Evolutionary conservation across 2,329 filamentous ascomycete species (phyloP), one percentile per base, ranked within the genome.

Genomic region (Calonectria henricotiae): DNA sequence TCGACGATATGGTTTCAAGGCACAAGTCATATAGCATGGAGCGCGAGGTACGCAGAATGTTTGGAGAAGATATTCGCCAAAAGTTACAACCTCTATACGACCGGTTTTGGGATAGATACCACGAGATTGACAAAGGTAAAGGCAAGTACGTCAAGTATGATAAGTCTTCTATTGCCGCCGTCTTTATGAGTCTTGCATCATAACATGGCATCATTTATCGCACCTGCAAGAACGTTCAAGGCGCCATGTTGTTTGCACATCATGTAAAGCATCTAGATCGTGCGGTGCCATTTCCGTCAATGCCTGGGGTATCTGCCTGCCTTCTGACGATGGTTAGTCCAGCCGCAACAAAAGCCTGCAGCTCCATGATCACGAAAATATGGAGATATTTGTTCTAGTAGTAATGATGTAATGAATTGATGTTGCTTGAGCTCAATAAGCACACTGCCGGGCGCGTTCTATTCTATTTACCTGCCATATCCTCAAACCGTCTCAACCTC

Each of bases 61-160:
- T 98, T 77, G 92, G 91, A 17, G 91, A 92, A 76, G 95, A 98
- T 79, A 92, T 98, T 73, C 94, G 96, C 81, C 92, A 92, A 77
- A 94, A 98, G 84, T 92, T 99, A 67, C 96, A 98, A 84, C 95
- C 96, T 65, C 87, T 99, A 15, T 99, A 99, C 84, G 93, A 93
- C 72, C 89, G 96, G 54, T 99, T 99, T 84, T 98, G 94, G 91
- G 96, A 98, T 83, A 90, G 96, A 32, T 99, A 99, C 81, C 95
- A 98, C 81, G 96, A 98, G 83, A 91, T 98, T 74, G 96, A 98
- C 84, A 98, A 98, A 86, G 96, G 96, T 70, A 97, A 95, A 84
- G 96, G 96, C 76, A 99, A 99, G 83, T 97, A 98, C 83, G 95
- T 97, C 81, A 98, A 97, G 85, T 98, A 98, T 81, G 95, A 98